phyloP scores from a whole-genome alignment of 169 alveolate genomes.

The Plasmodium inui region DNA sequence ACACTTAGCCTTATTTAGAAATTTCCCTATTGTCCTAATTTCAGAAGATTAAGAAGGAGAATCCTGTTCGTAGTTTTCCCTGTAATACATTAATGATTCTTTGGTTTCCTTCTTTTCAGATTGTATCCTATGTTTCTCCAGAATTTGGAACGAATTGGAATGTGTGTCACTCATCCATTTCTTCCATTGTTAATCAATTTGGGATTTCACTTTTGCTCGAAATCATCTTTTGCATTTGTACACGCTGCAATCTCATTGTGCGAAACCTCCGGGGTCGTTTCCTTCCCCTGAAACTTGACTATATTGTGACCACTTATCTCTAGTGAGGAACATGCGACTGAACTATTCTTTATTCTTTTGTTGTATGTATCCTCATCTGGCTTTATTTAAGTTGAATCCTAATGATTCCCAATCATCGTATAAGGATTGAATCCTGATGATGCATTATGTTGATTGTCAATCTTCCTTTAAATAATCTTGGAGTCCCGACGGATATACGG shows the following conservation, averaged over 20 bases:
- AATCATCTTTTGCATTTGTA: background rate
- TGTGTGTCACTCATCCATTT: background rate
- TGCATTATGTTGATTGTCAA: background rate
- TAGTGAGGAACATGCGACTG: too few species aligned
- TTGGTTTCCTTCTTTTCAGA: background rate
- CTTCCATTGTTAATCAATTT: background rate
- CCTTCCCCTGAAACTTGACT: background rate
- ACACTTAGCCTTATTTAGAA: background rate
- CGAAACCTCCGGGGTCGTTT: background rate
- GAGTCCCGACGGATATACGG: background rate
- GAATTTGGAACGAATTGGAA: background rate
- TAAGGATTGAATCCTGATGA: too few species aligned
- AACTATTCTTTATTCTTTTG: too few species aligned
- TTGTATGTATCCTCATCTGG: too few species aligned
- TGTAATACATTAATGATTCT: constrained; percentile 17
- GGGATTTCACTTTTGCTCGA: background rate
- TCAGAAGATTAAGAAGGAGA: too few species aligned
- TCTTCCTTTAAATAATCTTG: background rate
- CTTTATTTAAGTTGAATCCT: too few species aligned
- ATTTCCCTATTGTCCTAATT: background rate
- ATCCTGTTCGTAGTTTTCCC: background rate
- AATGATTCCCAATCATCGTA: too few species aligned
- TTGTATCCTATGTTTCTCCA: background rate
- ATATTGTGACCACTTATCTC: background rate
- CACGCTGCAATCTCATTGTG: background rate